Evolutionary conservation across 2,329 filamentous ascomycete species (phyloP), one percentile per base, ranked within the genome.

Genomic region (Lachnellula arida): DNA sequence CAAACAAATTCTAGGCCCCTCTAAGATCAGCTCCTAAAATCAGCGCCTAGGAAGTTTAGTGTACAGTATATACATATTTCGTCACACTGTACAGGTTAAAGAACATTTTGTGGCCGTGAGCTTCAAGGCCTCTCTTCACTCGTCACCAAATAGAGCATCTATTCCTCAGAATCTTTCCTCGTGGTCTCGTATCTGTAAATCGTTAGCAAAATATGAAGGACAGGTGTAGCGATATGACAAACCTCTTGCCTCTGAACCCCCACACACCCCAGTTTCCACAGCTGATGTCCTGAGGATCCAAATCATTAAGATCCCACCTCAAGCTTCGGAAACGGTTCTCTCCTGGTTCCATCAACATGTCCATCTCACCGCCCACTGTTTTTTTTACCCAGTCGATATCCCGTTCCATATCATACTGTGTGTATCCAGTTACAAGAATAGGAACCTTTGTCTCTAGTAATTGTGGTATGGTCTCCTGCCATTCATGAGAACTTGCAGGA

Each of bases 181-280:
- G 66, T 69, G 12, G 69, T 70, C 55, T 71, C 69, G 37, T 71
- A 71, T 62, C 68, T 70, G 46, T 40, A 43, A 19, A 49, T 12
- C 14, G 54, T 65, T 57, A 63, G 53, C 51, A 52, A 53, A 12
- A 9, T 35, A 46, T 22, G 37, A 37, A 28, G 14, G 23, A 42
- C 46, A 17, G 7, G 42, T 28, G 23, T 23, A 47, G 15, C 5
- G 34, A 32, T 15, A 8, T 22, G 51, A 56, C 82, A 65, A 82
- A 97, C 84, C 93, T 88, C 84, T 99, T 99, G 65, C 94, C 94
- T 74, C 94, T 84, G 78, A 99, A 99, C 14, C 88, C 91, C 91
- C 95, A 99, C 2, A 96, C 78, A 11, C 94, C 94, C 91, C 91
- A 99, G 73, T 99, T 99, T 54, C 94, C 93, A 68, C 91, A 95